Evolutionary conservation across 2,329 filamentous ascomycete genomes (phyloP), one percentile per base, ranked within the genome.

Genomic region (Cladorrhinum sp.): DNA sequence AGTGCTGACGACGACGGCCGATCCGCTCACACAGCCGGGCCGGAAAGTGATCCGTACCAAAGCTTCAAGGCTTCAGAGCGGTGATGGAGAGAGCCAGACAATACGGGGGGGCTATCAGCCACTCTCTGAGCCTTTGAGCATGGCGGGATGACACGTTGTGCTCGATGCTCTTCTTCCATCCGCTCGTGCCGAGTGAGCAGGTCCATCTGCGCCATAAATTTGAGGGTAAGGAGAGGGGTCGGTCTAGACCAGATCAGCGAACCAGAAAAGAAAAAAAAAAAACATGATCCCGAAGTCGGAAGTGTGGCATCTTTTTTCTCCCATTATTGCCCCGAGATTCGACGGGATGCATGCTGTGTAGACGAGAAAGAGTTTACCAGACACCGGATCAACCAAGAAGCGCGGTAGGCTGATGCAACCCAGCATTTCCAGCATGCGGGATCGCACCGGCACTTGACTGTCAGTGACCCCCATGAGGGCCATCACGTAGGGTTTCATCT

Each of bases 371-470:
- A 7, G 12, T 30, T 53, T 33, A 14, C n/a, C 12, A 18, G 2
- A 9, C 4, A 10, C 14, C 18, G 23, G 2, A 26, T 23, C n/a
- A 14, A 14, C 12, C 9, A 30, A 30, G 2, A 53, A 18, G 10
- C 10, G 36, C 50, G 28, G 52, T 2, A 54, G n/a, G 26, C 36
- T 53, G 50, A 59, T 59, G 50, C 57, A 23, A 52, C 57, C 18
- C 57, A 53, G 52, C 30, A 8, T 33, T 42, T n/a, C 57, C 49
- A 23, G 20, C 26, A 48, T 18, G 33, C 48, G 48, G 36, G 39
- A 36, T 46, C 49, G 33, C 50, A 46, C 57, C 57, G 57, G 57
- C 57, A 59, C 48, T 59, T 52, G 57, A 54, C n/a, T 21, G 52
- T 54, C n/a, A 30, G 33, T 46, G 36, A n/a, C 46, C 46, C 46